phyloP scores from a whole-genome alignment of 1,284 basidiomycete genomes.

The Rhodotorula sp. region DNA sequence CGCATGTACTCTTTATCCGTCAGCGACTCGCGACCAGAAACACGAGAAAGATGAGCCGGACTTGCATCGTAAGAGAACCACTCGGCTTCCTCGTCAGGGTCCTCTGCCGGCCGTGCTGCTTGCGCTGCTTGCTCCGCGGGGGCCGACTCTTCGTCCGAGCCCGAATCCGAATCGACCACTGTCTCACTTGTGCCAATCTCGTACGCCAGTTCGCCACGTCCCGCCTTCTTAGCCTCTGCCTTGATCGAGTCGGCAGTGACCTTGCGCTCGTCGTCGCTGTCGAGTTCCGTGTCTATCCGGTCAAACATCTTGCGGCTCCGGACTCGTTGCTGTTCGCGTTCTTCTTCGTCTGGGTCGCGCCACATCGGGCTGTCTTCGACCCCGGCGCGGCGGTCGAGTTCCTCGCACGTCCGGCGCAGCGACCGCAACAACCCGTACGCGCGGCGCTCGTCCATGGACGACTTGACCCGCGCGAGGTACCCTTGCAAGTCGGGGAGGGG shows the following conservation, averaged over 20 bases:
- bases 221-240: constrained; percentile 7
- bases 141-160: constrained; percentile 19
- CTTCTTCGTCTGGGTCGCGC: constrained; percentile 41
- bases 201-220: constrained; percentile 23
- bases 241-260: constrained; percentile 8
- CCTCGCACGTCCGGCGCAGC: constrained; percentile 38
- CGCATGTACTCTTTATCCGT: background rate
- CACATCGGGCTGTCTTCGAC: constrained; percentile 38
- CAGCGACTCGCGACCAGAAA: background rate
- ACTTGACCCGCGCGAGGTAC: constrained; percentile 24
- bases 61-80: constrained; percentile 33
- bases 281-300: constrained; percentile 17
- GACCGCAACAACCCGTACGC: constrained; percentile 37
- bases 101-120: background rate
- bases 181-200: constrained; percentile 29
- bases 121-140: constrained; percentile 6
- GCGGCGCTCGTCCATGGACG: constrained; percentile 24
- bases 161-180: constrained; percentile 25
- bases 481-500: constrained; percentile 18
- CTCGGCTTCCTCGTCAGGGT: constrained; percentile 11
- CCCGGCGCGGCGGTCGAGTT: constrained; percentile 39
- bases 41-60: background rate
- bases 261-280: constrained; percentile 24
- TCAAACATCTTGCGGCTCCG: constrained; percentile 19
- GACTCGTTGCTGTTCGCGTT: constrained; percentile 13